Base-by-base conservation (phyloP, 1,284 basidiomycete genomes). In the Bjerkandera adusta region DNA sequence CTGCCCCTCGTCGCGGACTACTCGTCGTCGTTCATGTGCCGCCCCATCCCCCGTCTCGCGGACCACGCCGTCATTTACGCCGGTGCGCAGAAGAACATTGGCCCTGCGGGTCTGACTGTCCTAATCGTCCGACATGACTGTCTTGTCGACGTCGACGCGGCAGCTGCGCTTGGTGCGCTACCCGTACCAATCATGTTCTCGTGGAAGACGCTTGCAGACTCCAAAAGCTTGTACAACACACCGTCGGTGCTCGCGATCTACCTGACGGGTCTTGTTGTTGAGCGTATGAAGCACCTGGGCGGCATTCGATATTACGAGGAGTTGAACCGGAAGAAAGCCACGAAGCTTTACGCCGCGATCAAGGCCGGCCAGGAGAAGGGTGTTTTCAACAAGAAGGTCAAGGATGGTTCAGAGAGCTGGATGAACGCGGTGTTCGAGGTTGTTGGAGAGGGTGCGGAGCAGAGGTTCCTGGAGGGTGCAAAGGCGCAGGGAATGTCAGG, bases 21-120 rank as follows among this genome's bases (percentile, higher is more conserved):
- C 69, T 97, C 92, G 11, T 96, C 92, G 39, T 96, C 94, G 49
- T 98, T 99, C 77, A 89, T 99, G 79, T 94, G 91, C 35, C 81
- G 95, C n/a, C 89, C 89, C 29, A 97, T 99, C 61, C 87, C 89
- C 4, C 79, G 83, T 55, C 77, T 97, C 39, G 84, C 85, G 33
- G 86, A 89, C 63, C 92, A 97, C 65, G 93, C 92, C 3, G 76
- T 99, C 61, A 89, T 99, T 60, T 99, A 90, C 65, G 97, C 96
- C 10, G 97, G 97, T 33, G 97, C 91, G n/a, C 97, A 99, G 69
- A 99, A 99, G 77, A 99, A 99, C 66, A 76, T 99, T 42, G 97
- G 96, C 4, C 97, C 97, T 1, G 86, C 95, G 0, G 97, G 97
- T 3, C 74, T 97, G 20, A 96, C 94, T 4, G 81, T 99, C 60